A percentile compares a stretch with the other conserved stretches of the same genome.
These are phyloP conservation scores for Penicillium sp. DNA, from an alignment of 2,329 filamentous ascomycete genomes.

Conservation along the genomic window DNA sequence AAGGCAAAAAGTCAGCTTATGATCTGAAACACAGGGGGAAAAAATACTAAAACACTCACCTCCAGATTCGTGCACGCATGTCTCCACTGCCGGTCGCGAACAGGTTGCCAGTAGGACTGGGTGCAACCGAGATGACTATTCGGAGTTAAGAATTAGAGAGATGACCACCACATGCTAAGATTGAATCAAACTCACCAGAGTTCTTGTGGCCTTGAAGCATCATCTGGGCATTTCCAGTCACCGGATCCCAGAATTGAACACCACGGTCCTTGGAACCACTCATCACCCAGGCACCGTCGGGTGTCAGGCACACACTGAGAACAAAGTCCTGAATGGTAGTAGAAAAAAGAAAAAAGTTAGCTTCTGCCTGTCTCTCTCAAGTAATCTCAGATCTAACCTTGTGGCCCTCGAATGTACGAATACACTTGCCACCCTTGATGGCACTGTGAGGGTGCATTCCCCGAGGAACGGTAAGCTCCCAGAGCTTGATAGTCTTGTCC, in stretches of 20 bases:
- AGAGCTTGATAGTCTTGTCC: slow-evolving; percentile 99
- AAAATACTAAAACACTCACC: slow-evolving; percentile 48
- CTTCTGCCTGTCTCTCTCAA: not conserved
- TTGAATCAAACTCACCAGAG: slow-evolving; percentile 58
- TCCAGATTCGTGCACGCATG: slow-evolving; percentile 97
- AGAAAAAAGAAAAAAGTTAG: not conserved
- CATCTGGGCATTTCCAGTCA: slow-evolving; percentile 88
- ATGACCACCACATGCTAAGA: not conserved
- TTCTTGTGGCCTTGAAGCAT: slow-evolving; percentile 99
- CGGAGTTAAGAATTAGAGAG: slow-evolving; percentile 7
- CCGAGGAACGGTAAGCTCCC: slow-evolving; percentile 79
- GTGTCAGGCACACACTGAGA: slow-evolving; percentile 89
- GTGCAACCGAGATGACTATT: slow-evolving; percentile 89
- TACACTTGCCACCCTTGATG: slow-evolving; percentile 84
- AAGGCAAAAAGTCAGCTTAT: slow-evolving; percentile 11
- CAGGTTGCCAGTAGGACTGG: slow-evolving; percentile 80
- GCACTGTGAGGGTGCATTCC: slow-evolving; percentile 64
- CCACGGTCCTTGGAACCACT: slow-evolving; percentile 96
- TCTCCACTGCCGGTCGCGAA: slow-evolving; percentile 97
- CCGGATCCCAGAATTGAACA: slow-evolving; percentile 98
- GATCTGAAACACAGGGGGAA: not conserved
- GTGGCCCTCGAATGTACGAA: slow-evolving; percentile 96
- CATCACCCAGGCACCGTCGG: slow-evolving; percentile 92
- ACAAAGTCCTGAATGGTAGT: slow-evolving; percentile 74
- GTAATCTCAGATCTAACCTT: slow-evolving; percentile 59